These are phyloP conservation scores for Xylariales sp. DNA, from an alignment of 2,329 filamentous ascomycete species.

Conservation along the genomic window DNA sequence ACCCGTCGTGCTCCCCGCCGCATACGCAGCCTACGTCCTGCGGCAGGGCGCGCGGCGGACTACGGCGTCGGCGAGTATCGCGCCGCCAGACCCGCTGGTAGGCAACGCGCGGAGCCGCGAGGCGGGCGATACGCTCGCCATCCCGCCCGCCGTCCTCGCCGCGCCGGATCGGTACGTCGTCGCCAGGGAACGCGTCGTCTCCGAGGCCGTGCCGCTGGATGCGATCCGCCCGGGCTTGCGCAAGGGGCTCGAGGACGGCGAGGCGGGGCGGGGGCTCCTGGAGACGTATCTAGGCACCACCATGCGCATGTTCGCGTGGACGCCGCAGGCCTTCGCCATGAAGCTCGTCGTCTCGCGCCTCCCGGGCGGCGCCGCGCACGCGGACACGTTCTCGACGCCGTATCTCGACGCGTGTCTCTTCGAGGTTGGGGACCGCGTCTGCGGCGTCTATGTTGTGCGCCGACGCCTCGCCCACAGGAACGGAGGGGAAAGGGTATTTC, in stretches of 20 bases:
- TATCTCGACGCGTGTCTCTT: constrained; percentile 41
- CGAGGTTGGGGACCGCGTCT: constrained; percentile 41
- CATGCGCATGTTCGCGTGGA: constrained; percentile 42
- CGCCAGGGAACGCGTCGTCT: constrained; percentile 41
- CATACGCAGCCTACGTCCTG: constrained; percentile 35
- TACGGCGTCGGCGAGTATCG: constrained; percentile 22
- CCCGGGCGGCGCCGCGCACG: constrained; percentile 14
- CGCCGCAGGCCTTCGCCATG: constrained; percentile 44
- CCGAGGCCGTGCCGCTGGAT: constrained; percentile 28
- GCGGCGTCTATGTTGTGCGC: constrained; percentile 45
- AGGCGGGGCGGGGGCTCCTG: constrained; percentile 22
- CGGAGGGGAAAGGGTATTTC: constrained; percentile 32
- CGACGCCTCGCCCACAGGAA: not conserved
- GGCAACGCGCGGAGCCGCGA: not conserved
- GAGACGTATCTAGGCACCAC: constrained; percentile 41
- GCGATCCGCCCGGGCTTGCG: constrained; percentile 22
- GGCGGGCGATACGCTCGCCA: not conserved
- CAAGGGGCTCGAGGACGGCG: not conserved
- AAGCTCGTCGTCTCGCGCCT: constrained; percentile 34
- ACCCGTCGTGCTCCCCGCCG: constrained; percentile 37
- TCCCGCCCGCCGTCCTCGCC: constrained; percentile 31
- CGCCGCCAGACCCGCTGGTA: constrained; percentile 29
- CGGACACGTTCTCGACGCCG: constrained; percentile 26
- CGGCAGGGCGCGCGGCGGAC: constrained; percentile 31
- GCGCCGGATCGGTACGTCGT: constrained; percentile 33